phyloP scores from a whole-genome alignment of 2,329 filamentous ascomycete genomes.

The Phaeosphaeriaceae sp. region DNA sequence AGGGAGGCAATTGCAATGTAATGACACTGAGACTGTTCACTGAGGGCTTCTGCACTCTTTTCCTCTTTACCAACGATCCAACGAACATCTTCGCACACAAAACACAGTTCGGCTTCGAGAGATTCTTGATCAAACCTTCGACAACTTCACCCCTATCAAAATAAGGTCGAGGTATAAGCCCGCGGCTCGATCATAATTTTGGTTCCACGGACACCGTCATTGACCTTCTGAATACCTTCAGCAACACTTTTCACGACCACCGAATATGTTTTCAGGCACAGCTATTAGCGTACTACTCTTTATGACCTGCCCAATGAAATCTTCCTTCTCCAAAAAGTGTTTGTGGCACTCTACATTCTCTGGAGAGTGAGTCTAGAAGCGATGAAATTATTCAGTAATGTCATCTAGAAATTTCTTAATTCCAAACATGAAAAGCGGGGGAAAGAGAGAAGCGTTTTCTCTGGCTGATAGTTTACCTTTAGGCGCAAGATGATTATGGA shows the following conservation, averaged over 20 bases:
- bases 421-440: conserved; percentile 20
- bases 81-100: too few relatives aligned
- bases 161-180: not conserved
- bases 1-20: too few relatives aligned
- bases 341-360: conserved; percentile 26
- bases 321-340: conserved; percentile 23
- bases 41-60: too few relatives aligned
- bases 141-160: not conserved
- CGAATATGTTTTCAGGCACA: conserved; percentile 29
- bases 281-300: conserved; percentile 25
- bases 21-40: too few relatives aligned
- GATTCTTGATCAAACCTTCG: not conserved
- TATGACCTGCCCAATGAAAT: conserved; percentile 29
- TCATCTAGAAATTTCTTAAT: conserved; percentile 25
- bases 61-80: too few relatives aligned
- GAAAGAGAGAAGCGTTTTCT: conserved; percentile 25
- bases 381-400: conserved; percentile 22
- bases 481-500: conserved; percentile 27
- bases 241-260: conserved; percentile 30
- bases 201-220: conserved; percentile 38
- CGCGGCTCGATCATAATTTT: conserved; percentile 38
- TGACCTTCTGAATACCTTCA: conserved; percentile 27
- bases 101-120: too few relatives aligned
- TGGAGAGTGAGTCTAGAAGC: conserved; percentile 25
- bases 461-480: conserved; percentile 27